These are phyloP conservation scores for Flaveria sonorensis DNA, from an alignment of 129 eudicot species.

Conservation along the genomic window DNA sequence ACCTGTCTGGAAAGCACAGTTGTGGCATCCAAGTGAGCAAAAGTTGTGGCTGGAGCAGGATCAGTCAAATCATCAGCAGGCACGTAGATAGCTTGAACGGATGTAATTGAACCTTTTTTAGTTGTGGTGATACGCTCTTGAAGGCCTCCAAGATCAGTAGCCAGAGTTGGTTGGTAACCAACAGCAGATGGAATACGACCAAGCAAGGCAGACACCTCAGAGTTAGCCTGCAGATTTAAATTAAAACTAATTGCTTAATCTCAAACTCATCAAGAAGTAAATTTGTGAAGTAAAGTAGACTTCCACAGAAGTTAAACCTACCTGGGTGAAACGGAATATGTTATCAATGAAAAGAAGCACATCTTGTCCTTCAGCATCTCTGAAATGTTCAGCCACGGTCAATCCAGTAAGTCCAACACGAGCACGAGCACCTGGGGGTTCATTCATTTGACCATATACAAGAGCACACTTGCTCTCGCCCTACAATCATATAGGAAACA, in stretches of 20 bases:
- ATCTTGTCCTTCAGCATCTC: constrained; percentile 99
- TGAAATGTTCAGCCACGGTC: constrained; percentile 98
- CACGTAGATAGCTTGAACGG: constrained; percentile 89
- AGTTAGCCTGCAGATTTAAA: constrained; percentile 60
- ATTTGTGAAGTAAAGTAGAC: not conserved
- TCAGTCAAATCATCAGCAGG: constrained; percentile 98
- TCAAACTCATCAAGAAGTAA: not conserved
- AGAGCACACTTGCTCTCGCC: constrained; percentile 98
- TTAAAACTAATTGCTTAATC: not conserved
- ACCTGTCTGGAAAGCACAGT: constrained; percentile 90
- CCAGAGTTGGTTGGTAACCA: constrained; percentile 93
- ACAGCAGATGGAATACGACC: constrained; percentile 98
- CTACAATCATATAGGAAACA: constrained; percentile 32
- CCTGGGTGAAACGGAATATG: constrained; percentile 99
- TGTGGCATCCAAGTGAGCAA: constrained; percentile 98
- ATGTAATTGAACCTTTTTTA: constrained; percentile 86
- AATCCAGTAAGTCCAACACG: constrained; percentile 99
- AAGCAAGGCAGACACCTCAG: constrained; percentile 90
- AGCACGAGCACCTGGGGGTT: constrained; percentile 99
- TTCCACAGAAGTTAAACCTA: constrained; percentile 8
- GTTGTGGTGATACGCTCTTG: constrained; percentile 96
- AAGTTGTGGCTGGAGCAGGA: constrained; percentile 96
- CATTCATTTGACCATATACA: constrained; percentile 98
- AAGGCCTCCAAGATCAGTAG: constrained; percentile 97
- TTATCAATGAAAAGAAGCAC: constrained; percentile 98